A percentile compares a stretch with the other conserved stretches of the same genome.
Evolutionary conservation across 352 stramenopile species (phyloP).

Genomic region (Peronosclerospora sorghi): DNA sequence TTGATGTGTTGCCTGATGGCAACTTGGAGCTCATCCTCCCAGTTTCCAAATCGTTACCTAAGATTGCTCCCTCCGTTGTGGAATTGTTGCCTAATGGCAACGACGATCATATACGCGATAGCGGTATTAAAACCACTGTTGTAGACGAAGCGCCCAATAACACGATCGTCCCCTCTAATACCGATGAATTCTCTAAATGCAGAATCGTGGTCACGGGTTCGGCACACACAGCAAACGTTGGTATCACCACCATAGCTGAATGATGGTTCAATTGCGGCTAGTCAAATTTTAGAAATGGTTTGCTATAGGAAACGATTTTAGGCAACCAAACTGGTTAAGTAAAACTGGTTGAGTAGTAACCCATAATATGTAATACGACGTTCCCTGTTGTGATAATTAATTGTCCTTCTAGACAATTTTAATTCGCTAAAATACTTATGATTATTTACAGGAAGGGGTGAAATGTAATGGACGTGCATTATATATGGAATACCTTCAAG

Average conservation of each 20-base stretch:
- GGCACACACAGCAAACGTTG: neutral
- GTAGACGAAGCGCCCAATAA: neutral
- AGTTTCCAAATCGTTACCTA: neutral
- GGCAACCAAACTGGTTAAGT: too few species aligned
- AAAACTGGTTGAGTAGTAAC: too few species aligned
- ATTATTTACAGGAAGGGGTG: too few species aligned
- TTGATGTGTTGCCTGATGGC: neutral
- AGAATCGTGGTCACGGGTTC: neutral
- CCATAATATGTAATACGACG: too few species aligned
- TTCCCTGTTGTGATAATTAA: too few species aligned
- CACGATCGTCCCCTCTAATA: neutral
- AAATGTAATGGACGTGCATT: too few species aligned
- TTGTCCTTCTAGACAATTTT: too few species aligned
- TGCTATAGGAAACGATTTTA: too few species aligned
- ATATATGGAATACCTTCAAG: too few species aligned
- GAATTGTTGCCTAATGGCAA: neutral
- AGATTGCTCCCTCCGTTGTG: neutral
- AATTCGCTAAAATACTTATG: too few species aligned
- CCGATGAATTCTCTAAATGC: neutral
- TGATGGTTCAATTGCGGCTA: too few species aligned
- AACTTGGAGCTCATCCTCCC: neutral
- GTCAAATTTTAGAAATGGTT: too few species aligned
- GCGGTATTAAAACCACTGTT: neutral
- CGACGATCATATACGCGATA: neutral
- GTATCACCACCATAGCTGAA: neutral